These are phyloP conservation scores for Tagetes erecta DNA, from an alignment of 129 eudicot genomes.

Conservation along the genomic window DNA sequence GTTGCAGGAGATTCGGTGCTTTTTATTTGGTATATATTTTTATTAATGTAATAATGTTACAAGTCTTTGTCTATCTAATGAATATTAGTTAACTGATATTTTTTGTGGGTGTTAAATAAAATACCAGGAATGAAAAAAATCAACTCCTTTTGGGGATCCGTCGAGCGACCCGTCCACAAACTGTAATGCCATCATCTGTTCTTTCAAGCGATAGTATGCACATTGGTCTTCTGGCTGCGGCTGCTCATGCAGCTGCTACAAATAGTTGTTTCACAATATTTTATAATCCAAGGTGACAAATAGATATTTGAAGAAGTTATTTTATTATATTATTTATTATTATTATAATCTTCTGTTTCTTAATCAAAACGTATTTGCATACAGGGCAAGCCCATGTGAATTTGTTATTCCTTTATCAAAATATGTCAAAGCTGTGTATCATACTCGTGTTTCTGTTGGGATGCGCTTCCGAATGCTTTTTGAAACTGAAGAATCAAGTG, in stretches of 20 bases:
- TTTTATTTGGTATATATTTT: constrained; percentile 71
- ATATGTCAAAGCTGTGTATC: constrained; percentile 94
- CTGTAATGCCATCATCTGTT: constrained; percentile 98
- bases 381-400: constrained; percentile 98
- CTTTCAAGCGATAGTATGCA: constrained; percentile 99
- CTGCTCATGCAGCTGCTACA: constrained; percentile 98
- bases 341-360: constrained; percentile 12
- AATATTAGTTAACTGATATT: constrained; percentile 1
- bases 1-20: constrained; percentile 99
- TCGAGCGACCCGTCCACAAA: constrained; percentile 95
- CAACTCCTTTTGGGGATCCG: constrained; percentile 97
- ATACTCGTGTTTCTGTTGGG: constrained; percentile 97
- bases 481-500: constrained; percentile 99
- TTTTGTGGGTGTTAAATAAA: background rate
- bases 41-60: constrained; percentile 15
- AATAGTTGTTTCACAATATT: constrained; percentile 95
- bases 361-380: constrained; percentile 10
- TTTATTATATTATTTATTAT: constrained; percentile 6
- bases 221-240: constrained; percentile 98
- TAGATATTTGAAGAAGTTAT: background rate
- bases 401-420: constrained; percentile 90
- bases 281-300: constrained; percentile 79
- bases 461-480: constrained; percentile 99
- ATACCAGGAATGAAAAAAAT: constrained; percentile 87
- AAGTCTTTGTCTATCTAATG: background rate